Evolutionary conservation across 2,329 filamentous ascomycete species (phyloP), one percentile per base, ranked within the genome.

Genomic region (Lachnellula occidentalis): DNA sequence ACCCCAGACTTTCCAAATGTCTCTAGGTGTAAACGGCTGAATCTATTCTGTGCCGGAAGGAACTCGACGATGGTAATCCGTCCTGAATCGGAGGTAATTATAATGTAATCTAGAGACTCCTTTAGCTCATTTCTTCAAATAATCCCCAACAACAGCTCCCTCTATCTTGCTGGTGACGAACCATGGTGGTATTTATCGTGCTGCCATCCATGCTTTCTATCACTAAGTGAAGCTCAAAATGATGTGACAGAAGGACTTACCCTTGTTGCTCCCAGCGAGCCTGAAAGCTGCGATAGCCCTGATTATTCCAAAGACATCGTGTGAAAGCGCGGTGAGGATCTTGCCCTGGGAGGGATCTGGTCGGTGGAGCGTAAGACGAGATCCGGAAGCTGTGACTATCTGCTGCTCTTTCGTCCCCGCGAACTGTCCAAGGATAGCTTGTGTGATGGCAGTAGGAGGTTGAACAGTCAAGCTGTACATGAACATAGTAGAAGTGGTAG

Each of bases 1-100:
- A 97, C 83, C 37, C 94, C 95, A 7, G 94, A 97, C 73, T 99
- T 99, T 63, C 94, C 94, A 71, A 95, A 99, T 0, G 95, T 99
- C 76, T 99, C 95, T 54, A 96, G 81, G 67, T 97, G 94, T 61
- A 97, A 81, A 46, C 90, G 86, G 65, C 86, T 86, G 73, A 99
- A 96, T 48, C 85, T 84, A 70, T 96, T 96, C 71, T 91, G 85
- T 17, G 88, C 82, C 14, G 89, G 86, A 36, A 92, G 75, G 71
- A 96, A 99, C 73, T 96, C 92, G 70, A 97, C 79, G 65, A 97
- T 91, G 22, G 92, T 87, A 66, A 99, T 92, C 48, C 94, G 88
- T 61, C 94, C 94, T 27, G 94, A 97, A 74, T 99, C 94, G 48
- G 92, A 95, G 51, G 90, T 88, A 63, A 99, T 83, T 66, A 97